phyloP scores from a whole-genome alignment of 2,329 filamentous ascomycete species.

The Fusarium virguliforme region DNA sequence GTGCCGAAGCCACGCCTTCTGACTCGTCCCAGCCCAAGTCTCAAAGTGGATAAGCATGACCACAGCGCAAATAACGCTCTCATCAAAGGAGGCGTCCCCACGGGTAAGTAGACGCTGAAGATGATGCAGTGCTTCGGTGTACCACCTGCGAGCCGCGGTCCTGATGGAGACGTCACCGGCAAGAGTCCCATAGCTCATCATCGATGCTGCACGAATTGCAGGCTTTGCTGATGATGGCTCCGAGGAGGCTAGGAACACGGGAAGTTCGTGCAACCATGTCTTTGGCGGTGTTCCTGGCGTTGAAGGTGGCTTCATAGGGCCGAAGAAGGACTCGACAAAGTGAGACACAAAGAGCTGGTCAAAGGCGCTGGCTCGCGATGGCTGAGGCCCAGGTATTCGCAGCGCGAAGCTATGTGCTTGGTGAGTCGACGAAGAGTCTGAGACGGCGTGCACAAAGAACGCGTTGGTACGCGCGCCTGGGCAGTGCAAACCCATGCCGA shows the following conservation, averaged over 20 bases:
- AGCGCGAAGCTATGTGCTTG: background rate
- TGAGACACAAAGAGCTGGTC: constrained; percentile 30
- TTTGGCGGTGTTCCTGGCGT: constrained; percentile 11
- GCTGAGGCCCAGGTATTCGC: constrained; percentile 14
- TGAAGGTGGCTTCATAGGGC: constrained; percentile 18
- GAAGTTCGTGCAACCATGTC: constrained; percentile 29
- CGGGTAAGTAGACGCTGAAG: constrained; percentile 11
- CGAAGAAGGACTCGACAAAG: constrained; percentile 33
- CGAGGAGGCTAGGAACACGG: constrained; percentile 10
- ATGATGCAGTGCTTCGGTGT: constrained; percentile 18
- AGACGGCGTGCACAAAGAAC: constrained; percentile 27
- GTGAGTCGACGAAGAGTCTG: background rate
- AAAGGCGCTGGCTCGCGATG: constrained; percentile 20
- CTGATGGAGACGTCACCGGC: constrained; percentile 21
- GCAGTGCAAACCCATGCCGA: constrained; percentile 26
- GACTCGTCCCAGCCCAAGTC: constrained; percentile 27
- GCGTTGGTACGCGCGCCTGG: constrained; percentile 19
- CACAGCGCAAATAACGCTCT: constrained; percentile 7
- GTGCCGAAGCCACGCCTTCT: constrained; percentile 26
- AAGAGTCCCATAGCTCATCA: constrained; percentile 30
- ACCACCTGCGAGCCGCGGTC: constrained; percentile 22
- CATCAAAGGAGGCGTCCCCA: background rate
- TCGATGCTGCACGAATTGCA: constrained; percentile 30
- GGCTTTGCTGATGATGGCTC: constrained; percentile 11
- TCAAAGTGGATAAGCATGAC: constrained; percentile 31